Evolutionary conservation across 441 rosid genomes (phyloP).

Genomic region (Pelargonium cotyledonis): DNA sequence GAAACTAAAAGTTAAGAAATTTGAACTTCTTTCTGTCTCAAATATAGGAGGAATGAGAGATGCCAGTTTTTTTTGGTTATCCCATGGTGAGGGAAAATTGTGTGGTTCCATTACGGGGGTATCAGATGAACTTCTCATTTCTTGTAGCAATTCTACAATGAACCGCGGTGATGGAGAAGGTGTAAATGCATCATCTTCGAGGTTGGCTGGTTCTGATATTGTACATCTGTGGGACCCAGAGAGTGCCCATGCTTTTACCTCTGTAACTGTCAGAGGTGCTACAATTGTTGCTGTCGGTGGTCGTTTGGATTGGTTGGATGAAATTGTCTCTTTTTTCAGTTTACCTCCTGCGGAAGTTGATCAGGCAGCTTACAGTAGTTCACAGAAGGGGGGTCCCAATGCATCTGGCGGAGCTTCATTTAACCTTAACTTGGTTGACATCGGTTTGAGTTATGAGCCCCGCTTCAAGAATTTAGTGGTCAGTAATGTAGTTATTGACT

Average conservation of each 20-base stretch:
- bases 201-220: conserved; percentile 83
- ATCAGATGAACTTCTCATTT: conserved; percentile 59
- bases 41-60: conserved; percentile 62
- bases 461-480: conserved; percentile 33
- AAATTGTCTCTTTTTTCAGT: conserved; percentile 62
- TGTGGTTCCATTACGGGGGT: conserved; percentile 65
- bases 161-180: conserved; percentile 97
- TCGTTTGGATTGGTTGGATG: conserved; percentile 90
- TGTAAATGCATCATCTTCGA: conserved; percentile 79
- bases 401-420: conserved; percentile 48
- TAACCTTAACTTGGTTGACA: conserved; percentile 71
- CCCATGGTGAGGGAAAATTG: conserved; percentile 77
- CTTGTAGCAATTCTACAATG: conserved; percentile 75
- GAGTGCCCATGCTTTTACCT: conserved; percentile 38
- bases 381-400: conserved; percentile 32
- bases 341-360: conserved; percentile 38
- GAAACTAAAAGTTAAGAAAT: conserved; percentile 53
- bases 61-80: conserved; percentile 71
- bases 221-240: conserved; percentile 63
- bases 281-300: conserved; percentile 89
- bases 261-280: conserved; percentile 64
- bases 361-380: conserved; percentile 27
- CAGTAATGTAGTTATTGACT: conserved; percentile 27
- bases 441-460: conserved; percentile 92
- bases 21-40: conserved; percentile 60